Conservation (phyloP, 2,329 filamentous ascomycete genomes). For the Alternaria brassicae region DNA sequence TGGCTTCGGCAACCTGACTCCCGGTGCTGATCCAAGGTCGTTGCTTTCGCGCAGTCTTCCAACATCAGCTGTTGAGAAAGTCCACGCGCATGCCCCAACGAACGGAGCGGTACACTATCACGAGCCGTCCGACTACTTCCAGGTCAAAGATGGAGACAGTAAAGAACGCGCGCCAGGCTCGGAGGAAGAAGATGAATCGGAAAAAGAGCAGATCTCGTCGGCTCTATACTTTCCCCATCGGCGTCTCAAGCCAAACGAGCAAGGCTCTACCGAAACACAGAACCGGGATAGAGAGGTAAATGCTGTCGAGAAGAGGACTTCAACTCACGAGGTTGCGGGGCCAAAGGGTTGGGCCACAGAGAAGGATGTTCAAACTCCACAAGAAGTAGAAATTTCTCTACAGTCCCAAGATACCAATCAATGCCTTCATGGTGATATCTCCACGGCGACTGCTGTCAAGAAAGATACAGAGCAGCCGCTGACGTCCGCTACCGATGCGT, state of each 20-base stretch:
- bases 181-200: conserved; percentile 66
- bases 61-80: conserved; percentile 44
- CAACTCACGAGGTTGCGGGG: conserved; percentile 38
- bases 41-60: conserved; percentile 62
- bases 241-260: conserved; percentile 55
- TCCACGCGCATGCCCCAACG: conserved; percentile 32
- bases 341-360: conserved; percentile 38
- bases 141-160: conserved; percentile 25
- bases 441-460: conserved; percentile 49
- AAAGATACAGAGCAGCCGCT: conserved; percentile 52
- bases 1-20: conserved; percentile 61
- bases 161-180: conserved; percentile 39
- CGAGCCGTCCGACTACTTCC: conserved; percentile 41
- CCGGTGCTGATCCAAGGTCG: conserved; percentile 54
- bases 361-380: conserved; percentile 45
- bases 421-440: conserved; percentile 66
- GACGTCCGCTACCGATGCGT: conserved; percentile 33
- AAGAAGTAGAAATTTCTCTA: conserved; percentile 69
- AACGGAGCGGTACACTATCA: conserved; percentile 26
- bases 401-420: conserved; percentile 67
- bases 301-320: conserved; percentile 33
- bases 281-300: conserved; percentile 36
- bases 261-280: conserved; percentile 34
- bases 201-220: conserved; percentile 86
- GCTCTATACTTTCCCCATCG: conserved; percentile 83